phyloP scores from a whole-genome alignment of 78 protist species.

The Dictyostelium intermedium region DNA sequence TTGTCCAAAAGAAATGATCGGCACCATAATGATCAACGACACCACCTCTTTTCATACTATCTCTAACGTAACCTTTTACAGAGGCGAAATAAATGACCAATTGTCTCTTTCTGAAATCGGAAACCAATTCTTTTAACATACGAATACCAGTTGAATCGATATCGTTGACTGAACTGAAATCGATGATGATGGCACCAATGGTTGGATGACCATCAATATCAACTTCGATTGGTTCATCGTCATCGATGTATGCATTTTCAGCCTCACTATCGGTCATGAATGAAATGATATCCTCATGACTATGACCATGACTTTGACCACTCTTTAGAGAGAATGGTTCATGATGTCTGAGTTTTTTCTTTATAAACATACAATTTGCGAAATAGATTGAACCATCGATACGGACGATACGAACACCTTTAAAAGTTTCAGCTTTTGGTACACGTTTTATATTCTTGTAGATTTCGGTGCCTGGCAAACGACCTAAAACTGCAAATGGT shows the following conservation, averaged over 20 bases:
- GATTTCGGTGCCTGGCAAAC: slow-evolving; percentile 65
- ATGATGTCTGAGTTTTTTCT: slow-evolving; percentile 39
- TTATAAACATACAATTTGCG: slow-evolving; percentile 51
- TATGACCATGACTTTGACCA: background rate
- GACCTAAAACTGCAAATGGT: slow-evolving; percentile 78
- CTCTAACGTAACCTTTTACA: slow-evolving; percentile 69
- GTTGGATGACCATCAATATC: slow-evolving; percentile 33
- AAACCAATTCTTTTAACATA: slow-evolving; percentile 61
- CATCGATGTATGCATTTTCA: slow-evolving; percentile 13
- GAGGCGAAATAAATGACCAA: slow-evolving; percentile 63
- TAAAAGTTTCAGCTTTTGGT: slow-evolving; percentile 65
- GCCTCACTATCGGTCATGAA: background rate
- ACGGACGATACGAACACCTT: slow-evolving; percentile 68
- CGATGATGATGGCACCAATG: slow-evolving; percentile 64
- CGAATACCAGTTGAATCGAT: slow-evolving; percentile 73
- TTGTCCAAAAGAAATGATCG: slow-evolving; percentile 73
- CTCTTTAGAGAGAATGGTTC: slow-evolving; percentile 13
- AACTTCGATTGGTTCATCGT: slow-evolving; percentile 11
- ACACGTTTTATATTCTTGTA: slow-evolving; percentile 76
- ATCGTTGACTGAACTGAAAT: slow-evolving; percentile 64
- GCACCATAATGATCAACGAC: slow-evolving; percentile 69
- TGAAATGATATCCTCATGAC: background rate
- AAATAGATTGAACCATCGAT: slow-evolving; percentile 77
- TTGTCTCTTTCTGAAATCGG: slow-evolving; percentile 22
- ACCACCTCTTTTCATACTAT: slow-evolving; percentile 65